A percentile compares a stretch with the other conserved stretches of the same genome.
These are phyloP conservation scores for Conringia planisiliqua DNA, from an alignment of 345 rosid genomes.

Conservation along the genomic window DNA sequence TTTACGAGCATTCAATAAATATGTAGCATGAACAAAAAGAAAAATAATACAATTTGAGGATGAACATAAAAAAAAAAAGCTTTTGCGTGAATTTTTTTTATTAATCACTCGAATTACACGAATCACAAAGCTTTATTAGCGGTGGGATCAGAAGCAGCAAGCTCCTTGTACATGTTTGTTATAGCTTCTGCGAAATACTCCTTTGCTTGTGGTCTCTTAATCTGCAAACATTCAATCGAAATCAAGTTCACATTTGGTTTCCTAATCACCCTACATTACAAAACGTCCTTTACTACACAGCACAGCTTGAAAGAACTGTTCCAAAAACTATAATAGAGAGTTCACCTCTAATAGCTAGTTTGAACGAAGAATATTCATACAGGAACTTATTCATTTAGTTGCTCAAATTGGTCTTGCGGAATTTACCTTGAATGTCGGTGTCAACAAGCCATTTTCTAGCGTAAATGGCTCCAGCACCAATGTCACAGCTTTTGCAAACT, in stretches of 20 bases:
- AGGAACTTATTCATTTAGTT: not conserved
- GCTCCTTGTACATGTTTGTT: slow-evolving; percentile 67
- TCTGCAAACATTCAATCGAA: slow-evolving; percentile 35
- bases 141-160: slow-evolving; percentile 54
- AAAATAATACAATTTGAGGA: slow-evolving; percentile 11
- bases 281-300: not conserved
- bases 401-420: not conserved
- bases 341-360: not conserved
- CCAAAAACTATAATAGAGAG: not conserved
- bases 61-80: not conserved
- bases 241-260: not conserved
- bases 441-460: slow-evolving; percentile 75
- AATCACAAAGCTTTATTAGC: slow-evolving; percentile 30
- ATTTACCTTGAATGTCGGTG: slow-evolving; percentile 90
- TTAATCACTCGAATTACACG: slow-evolving; percentile 4
- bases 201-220: slow-evolving; percentile 95
- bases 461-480: slow-evolving; percentile 80
- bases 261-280: not conserved
- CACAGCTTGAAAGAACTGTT: too few relatives aligned
- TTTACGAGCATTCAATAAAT: slow-evolving; percentile 20
- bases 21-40: not conserved
- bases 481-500: slow-evolving; percentile 89
- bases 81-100: not conserved
- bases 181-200: slow-evolving; percentile 71
- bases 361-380: not conserved